Conservation (phyloP, 2,329 filamentous ascomycete species). For the Tolypocladium cylindrosporum region DNA sequence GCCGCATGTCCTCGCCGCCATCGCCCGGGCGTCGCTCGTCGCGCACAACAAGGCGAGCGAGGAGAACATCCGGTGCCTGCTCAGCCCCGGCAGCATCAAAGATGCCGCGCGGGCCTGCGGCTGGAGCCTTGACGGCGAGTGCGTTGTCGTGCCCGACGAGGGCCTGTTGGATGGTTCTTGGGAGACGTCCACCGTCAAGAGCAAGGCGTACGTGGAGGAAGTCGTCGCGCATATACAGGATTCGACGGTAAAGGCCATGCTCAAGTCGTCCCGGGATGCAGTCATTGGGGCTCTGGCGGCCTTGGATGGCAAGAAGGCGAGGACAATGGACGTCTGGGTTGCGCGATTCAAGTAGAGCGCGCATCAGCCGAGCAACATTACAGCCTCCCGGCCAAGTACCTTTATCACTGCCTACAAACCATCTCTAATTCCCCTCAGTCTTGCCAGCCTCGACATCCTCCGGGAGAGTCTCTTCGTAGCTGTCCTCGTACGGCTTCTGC, state of each 20-base stretch:
- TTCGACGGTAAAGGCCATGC: constrained; percentile 16
- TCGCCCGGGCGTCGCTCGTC: constrained; percentile 34
- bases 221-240: constrained; percentile 17
- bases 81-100: constrained; percentile 31
- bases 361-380: too few relatives aligned
- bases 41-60: constrained; percentile 23
- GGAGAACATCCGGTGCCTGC: constrained; percentile 36
- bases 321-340: constrained; percentile 34
- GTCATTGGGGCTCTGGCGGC: constrained; percentile 16
- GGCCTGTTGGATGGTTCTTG: constrained; percentile 21
- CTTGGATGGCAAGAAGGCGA: constrained; percentile 18
- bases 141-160: constrained; percentile 21
- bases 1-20: constrained; percentile 41
- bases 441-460: background rate
- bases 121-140: constrained; percentile 26
- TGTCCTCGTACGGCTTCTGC: constrained; percentile 33
- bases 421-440: background rate
- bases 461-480: constrained; percentile 1
- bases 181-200: constrained; percentile 11
- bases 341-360: constrained; percentile 5
- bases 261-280: constrained; percentile 21
- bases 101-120: constrained; percentile 22
- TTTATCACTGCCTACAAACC: too few relatives aligned
- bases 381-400: too few relatives aligned
- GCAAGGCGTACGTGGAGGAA: constrained; percentile 18